Evolutionary conservation across 257 asterid genomes (phyloP).

Genomic region (Asclepias syriaca): DNA sequence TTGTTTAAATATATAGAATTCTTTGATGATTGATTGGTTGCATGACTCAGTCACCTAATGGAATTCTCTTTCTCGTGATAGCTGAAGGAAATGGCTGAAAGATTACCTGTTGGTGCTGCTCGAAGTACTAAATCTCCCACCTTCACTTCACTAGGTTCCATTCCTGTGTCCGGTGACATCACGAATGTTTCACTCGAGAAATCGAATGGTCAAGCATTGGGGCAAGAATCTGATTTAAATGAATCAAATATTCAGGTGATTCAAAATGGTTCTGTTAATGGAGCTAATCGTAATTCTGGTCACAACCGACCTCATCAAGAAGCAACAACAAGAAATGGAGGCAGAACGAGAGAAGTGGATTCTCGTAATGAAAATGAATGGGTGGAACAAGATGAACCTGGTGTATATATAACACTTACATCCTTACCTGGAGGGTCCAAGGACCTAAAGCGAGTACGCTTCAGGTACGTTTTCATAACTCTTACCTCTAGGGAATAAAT

Average conservation of each 20-base stretch:
- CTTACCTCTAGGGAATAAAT: background rate
- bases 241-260: constrained; percentile 44
- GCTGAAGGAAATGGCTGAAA: constrained; percentile 99
- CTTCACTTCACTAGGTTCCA: constrained; percentile 41
- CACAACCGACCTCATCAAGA: constrained; percentile 47
- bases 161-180: constrained; percentile 40
- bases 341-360: constrained; percentile 67
- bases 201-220: constrained; percentile 44
- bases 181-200: constrained; percentile 46
- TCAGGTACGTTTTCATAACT: constrained; percentile 61
- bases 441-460: constrained; percentile 94
- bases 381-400: constrained; percentile 98
- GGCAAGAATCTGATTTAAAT: constrained; percentile 55
- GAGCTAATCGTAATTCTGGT: constrained; percentile 46
- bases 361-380: constrained; percentile 73
- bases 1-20: background rate
- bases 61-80: constrained; percentile 17
- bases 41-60: constrained; percentile 15
- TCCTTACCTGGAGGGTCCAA: constrained; percentile 87
- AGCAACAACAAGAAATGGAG: constrained; percentile 50
- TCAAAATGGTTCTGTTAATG: constrained; percentile 53
- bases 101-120: constrained; percentile 91
- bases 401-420: constrained; percentile 92
- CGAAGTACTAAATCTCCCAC: constrained; percentile 68
- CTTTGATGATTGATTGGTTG: background rate